Evolutionary conservation across 164 flowering plant genomes (phyloP).

Genomic region (Protea cynaroides): DNA sequence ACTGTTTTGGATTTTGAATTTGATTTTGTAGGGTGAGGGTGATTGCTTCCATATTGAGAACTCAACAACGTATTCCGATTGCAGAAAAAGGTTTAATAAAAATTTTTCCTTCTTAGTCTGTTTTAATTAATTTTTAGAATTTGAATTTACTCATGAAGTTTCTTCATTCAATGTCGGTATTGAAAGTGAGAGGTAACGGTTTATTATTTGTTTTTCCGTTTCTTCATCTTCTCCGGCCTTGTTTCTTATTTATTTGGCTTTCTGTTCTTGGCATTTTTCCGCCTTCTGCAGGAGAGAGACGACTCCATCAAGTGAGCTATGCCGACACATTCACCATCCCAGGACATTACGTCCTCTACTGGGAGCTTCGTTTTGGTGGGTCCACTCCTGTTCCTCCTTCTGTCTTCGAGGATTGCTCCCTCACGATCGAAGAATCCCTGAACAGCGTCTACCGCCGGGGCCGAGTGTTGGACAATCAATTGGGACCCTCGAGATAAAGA

Average conservation of each 20-base stretch:
- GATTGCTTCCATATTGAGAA: slow-evolving; percentile 26
- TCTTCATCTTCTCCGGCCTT: background rate
- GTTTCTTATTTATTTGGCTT: background rate
- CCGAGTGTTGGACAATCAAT: no score
- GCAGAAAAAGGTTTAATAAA: slow-evolving; percentile 28
- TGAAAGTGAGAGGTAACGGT: background rate
- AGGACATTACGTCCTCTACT: no score
- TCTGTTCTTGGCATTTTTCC: background rate
- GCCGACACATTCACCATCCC: no score
- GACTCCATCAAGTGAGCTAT: slow-evolving; percentile 32
- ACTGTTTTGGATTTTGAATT: background rate
- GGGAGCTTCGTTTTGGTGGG: no score
- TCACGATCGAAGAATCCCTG: no score
- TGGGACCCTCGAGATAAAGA: no score
- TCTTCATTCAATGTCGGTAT: background rate
- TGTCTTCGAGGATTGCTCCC: no score
- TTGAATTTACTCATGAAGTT: background rate
- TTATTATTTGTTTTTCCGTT: background rate
- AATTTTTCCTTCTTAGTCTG: background rate
- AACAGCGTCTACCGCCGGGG: no score
- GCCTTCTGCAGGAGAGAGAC: slow-evolving; percentile 26
- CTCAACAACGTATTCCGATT: slow-evolving; percentile 16
- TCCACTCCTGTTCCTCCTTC: no score
- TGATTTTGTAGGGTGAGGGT: slow-evolving; percentile 29
- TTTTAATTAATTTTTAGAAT: background rate